Percentiles rank a stretch among this genome's conserved stretches.
These are phyloP conservation scores for Blumeria graminis DNA, from an alignment of 2,329 filamentous ascomycete species.

Conservation along the genomic window DNA sequence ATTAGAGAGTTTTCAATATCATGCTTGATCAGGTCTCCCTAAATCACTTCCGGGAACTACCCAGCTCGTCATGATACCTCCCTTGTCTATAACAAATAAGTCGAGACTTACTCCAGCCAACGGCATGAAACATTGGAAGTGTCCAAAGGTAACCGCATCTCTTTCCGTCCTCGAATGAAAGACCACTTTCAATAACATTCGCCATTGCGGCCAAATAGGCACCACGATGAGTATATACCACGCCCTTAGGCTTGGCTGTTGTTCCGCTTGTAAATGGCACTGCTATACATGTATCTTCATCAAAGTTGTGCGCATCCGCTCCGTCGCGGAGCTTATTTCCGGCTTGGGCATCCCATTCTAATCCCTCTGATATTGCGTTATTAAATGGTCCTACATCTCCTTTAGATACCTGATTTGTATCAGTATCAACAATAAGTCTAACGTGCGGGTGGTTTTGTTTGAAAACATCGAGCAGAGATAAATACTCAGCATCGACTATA, in stretches of 20 bases:
- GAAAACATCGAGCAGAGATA: conserved; percentile 43
- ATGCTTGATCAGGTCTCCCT: too few relatives aligned
- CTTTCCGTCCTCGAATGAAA: conserved; percentile 35
- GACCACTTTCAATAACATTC: conserved; percentile 70
- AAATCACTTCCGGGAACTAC: too few relatives aligned
- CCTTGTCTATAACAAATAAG: too few relatives aligned
- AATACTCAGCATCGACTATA: conserved; percentile 65
- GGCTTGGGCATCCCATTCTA: conserved; percentile 41
- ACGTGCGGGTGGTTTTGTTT: conserved; percentile 33
- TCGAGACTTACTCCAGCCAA: conserved; percentile 19
- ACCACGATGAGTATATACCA: conserved; percentile 74
- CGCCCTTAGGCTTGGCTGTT: conserved; percentile 73
- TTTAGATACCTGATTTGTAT: conserved; percentile 41
- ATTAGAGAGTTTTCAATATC: too few relatives aligned
- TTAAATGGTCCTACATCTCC: conserved; percentile 67
- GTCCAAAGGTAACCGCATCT: conserved; percentile 78
- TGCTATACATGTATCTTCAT: conserved; percentile 57
- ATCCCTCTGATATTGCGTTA: conserved; percentile 56
- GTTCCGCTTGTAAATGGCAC: conserved; percentile 21
- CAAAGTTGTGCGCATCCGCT: conserved; percentile 36
- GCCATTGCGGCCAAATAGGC: conserved; percentile 64
- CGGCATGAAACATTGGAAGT: conserved; percentile 59
- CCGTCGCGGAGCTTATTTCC: conserved; percentile 53
- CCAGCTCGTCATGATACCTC: too few relatives aligned
- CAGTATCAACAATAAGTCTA: conserved; percentile 53